These are phyloP conservation scores for Ustilago curta DNA, from an alignment of 1,284 basidiomycete genomes.

Conservation along the genomic window DNA sequence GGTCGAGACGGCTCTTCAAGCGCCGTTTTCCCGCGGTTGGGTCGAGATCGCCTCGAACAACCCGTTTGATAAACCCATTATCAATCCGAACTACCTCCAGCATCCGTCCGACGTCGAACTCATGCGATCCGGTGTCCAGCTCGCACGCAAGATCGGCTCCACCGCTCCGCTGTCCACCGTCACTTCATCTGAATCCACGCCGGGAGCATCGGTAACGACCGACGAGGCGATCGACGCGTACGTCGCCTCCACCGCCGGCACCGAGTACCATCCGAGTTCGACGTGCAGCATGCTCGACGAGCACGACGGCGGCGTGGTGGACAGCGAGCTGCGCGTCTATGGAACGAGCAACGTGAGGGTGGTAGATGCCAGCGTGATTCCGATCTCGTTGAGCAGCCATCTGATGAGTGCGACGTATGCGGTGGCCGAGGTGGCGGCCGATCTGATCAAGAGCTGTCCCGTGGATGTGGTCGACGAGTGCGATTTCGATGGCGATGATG, in stretches of 20 bases:
- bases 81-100: slow-evolving; percentile 61
- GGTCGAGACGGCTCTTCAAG: slow-evolving; percentile 59
- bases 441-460: slow-evolving; percentile 51
- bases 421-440: slow-evolving; percentile 69
- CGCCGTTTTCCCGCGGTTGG: slow-evolving; percentile 64
- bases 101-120: slow-evolving; percentile 54
- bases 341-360: slow-evolving; percentile 76
- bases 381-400: slow-evolving; percentile 72
- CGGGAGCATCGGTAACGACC: slow-evolving; percentile 33
- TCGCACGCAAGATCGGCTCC: slow-evolving; percentile 51
- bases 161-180: slow-evolving; percentile 38
- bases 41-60: slow-evolving; percentile 53
- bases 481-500: slow-evolving; percentile 35
- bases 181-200: slow-evolving; percentile 31
- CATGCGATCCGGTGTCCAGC: slow-evolving; percentile 54
- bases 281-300: slow-evolving; percentile 77
- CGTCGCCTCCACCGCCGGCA: slow-evolving; percentile 36
- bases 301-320: slow-evolving; percentile 77
- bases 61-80: slow-evolving; percentile 51
- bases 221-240: slow-evolving; percentile 54
- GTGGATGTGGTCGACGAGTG: slow-evolving; percentile 42
- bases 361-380: slow-evolving; percentile 69
- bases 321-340: slow-evolving; percentile 76
- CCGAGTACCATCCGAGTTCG: slow-evolving; percentile 72
- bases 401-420: slow-evolving; percentile 70